These are phyloP conservation scores for Aspergillus novoparasiticus DNA, from an alignment of 2,329 filamentous ascomycete genomes.

Conservation along the genomic window DNA sequence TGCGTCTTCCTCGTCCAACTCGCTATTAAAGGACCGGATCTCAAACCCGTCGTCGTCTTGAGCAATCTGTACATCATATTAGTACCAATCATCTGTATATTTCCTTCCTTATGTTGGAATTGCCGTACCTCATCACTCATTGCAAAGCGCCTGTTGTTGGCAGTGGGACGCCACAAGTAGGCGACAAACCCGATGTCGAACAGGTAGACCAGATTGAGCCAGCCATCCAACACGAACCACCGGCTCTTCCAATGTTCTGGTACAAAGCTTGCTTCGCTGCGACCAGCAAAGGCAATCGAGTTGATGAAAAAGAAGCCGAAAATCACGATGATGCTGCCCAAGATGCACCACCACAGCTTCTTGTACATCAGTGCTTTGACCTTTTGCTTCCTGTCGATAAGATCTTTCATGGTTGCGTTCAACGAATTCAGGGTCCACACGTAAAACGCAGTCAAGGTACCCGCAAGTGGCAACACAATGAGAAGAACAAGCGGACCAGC, in stretches of 20 bases:
- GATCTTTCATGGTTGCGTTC: conserved; percentile 91
- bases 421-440: conserved; percentile 98
- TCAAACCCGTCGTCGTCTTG: conserved; percentile 99
- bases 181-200: conserved; percentile 90
- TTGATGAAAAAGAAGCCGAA: conserved; percentile 99
- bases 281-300: conserved; percentile 89
- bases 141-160: conserved; percentile 94
- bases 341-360: conserved; percentile 97
- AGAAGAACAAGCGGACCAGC: conserved; percentile 89
- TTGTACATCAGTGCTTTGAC: conserved; percentile 96
- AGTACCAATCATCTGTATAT: conserved; percentile 24
- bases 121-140: conserved; percentile 86
- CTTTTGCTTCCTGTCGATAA: conserved; percentile 91
- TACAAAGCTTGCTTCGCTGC: conserved; percentile 82
- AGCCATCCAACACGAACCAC: conserved; percentile 97
- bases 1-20: conserved; percentile 65
- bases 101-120: not conserved
- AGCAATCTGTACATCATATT: conserved; percentile 63
- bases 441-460: conserved; percentile 93
- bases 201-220: conserved; percentile 95
- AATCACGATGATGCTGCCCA: conserved; percentile 89
- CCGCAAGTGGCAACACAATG: conserved; percentile 88
- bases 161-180: conserved; percentile 94
- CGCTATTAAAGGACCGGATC: conserved; percentile 85
- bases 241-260: conserved; percentile 96